phyloP scores from a whole-genome alignment of 805 yeast species.

The Suhomyces tanzawaensis region DNA sequence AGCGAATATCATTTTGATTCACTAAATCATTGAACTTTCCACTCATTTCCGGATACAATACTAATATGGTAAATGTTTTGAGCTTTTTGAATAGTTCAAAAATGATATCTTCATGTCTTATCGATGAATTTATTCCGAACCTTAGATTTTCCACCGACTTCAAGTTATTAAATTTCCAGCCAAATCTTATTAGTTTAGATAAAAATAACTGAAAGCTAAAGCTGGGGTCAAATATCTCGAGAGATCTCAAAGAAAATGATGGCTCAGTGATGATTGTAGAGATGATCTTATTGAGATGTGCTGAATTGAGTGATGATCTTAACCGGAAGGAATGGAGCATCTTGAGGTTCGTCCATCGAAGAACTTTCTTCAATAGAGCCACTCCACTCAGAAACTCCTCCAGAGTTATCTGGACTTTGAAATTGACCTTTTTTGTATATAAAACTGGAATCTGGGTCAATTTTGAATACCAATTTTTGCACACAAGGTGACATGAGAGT shows the following conservation, averaged over 20 bases:
- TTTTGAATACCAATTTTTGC: conserved; percentile 30
- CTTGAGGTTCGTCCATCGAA: conserved; percentile 12
- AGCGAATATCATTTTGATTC: conserved; percentile 16
- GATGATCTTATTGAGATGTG: conserved; percentile 26
- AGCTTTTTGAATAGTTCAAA: conserved; percentile 24
- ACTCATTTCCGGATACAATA: conserved; percentile 17
- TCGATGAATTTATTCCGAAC: conserved; percentile 26
- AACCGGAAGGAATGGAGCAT: conserved; percentile 21
- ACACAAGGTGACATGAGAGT: conserved; percentile 32
- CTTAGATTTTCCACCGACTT: conserved; percentile 19
- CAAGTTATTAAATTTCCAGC: conserved; percentile 27
- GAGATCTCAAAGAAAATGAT: conserved; percentile 16
- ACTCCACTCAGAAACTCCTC: conserved; percentile 31
- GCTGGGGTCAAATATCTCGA: conserved; percentile 29
- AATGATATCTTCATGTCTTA: conserved; percentile 17
- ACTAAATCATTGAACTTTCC: conserved; percentile 16
- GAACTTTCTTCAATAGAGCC: conserved; percentile 25
- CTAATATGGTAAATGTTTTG: conserved; percentile 21
- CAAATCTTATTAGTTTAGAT: conserved; percentile 21
- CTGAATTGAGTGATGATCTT: conserved; percentile 18
- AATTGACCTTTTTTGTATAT: conserved; percentile 19
- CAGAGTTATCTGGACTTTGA: conserved; percentile 24
- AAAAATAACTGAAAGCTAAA: conserved; percentile 26
- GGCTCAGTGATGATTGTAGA: conserved; percentile 25
- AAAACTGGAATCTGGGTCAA: conserved; percentile 26